These are phyloP conservation scores for Penicillium mononematosum DNA, from an alignment of 495 filamentous ascomycete genomes.

Conservation along the genomic window DNA sequence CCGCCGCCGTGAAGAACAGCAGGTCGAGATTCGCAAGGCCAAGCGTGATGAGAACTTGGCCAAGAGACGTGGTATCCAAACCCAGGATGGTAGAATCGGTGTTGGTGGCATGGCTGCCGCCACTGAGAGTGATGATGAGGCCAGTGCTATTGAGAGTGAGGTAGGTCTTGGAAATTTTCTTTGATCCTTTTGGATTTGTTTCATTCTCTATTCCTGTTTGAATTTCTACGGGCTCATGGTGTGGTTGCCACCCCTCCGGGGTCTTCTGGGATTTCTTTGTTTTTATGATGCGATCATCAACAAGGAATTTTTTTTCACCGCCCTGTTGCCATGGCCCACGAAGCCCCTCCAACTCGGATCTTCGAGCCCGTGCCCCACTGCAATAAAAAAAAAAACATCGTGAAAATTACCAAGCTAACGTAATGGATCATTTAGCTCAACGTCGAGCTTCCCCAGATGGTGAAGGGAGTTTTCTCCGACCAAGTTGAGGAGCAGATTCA, in stretches of 20 bases:
- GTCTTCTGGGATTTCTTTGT: conserved; percentile 20
- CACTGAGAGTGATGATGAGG: conserved; percentile 96
- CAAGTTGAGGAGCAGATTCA: conserved; percentile 97
- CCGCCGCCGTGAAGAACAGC: conserved; percentile 96
- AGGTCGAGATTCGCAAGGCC: conserved; percentile 96
- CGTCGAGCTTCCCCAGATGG: conserved; percentile 97
- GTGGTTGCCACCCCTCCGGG: conserved; percentile 8
- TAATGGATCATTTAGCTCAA: conserved; percentile 66
- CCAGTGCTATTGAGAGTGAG: conserved; percentile 90
- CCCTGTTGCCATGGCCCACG: conserved; percentile 37
- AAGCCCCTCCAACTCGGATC: conserved; percentile 27
- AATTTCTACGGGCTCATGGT: conserved; percentile 4
- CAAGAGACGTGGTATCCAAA: conserved; percentile 91
- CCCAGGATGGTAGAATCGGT: conserved; percentile 66
- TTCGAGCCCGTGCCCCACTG: conserved; percentile 24
- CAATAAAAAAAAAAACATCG: conserved; percentile 7
- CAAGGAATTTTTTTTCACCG: conserved; percentile 44
- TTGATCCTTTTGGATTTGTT: conserved; percentile 18
- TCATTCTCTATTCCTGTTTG: conserved; percentile 9
- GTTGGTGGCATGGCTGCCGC: conserved; percentile 83
- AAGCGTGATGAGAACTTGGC: conserved; percentile 98
- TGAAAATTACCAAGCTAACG: conserved; percentile 35
- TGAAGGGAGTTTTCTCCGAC: conserved; percentile 94
- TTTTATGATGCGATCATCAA: conserved; percentile 37
- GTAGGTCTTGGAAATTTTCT: conserved; percentile 55